phyloP scores from a whole-genome alignment of 345 rosid species.

The Nasturtium officinale region DNA sequence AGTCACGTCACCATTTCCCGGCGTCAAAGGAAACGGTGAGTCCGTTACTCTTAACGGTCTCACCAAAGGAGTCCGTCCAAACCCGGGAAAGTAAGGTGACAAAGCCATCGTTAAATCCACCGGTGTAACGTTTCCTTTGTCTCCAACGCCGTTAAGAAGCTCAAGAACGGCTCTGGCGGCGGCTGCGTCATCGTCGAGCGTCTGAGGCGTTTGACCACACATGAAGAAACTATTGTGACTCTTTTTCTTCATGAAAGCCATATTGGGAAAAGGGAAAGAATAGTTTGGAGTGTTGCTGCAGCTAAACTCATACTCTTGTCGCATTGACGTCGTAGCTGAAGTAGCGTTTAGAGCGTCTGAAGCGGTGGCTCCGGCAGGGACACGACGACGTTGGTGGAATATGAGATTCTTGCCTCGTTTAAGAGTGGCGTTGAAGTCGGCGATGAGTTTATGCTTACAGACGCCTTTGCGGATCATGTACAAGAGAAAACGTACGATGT shows the following conservation, averaged over 20 bases:
- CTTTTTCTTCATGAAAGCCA: conserved; percentile 46
- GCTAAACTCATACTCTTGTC: conserved; percentile 86
- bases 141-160: conserved; percentile 51
- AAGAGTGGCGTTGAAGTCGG: conserved; percentile 73
- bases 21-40: conserved; percentile 83
- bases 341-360: conserved; percentile 17
- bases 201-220: conserved; percentile 64
- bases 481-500: conserved; percentile 59
- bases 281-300: conserved; percentile 87
- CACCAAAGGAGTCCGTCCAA: conserved; percentile 75
- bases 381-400: conserved; percentile 52
- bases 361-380: conserved; percentile 13
- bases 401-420: conserved; percentile 84
- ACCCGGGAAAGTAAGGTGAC: conserved; percentile 79
- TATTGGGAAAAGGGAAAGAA: conserved; percentile 49
- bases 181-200: conserved; percentile 57
- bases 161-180: conserved; percentile 62
- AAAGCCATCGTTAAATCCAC: conserved; percentile 62
- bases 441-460: conserved; percentile 59
- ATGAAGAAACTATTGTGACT: conserved; percentile 52
- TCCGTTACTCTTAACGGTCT: conserved; percentile 88
- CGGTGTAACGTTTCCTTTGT: conserved; percentile 36
- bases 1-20: conserved; percentile 54
- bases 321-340: conserved; percentile 40
- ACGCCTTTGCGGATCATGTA: conserved; percentile 79